Percentiles rank a stretch among this genome's conserved stretches.
These are phyloP conservation scores for Phytophthora ohioensis DNA, from an alignment of 352 stramenopile genomes.

Conservation along the genomic window DNA sequence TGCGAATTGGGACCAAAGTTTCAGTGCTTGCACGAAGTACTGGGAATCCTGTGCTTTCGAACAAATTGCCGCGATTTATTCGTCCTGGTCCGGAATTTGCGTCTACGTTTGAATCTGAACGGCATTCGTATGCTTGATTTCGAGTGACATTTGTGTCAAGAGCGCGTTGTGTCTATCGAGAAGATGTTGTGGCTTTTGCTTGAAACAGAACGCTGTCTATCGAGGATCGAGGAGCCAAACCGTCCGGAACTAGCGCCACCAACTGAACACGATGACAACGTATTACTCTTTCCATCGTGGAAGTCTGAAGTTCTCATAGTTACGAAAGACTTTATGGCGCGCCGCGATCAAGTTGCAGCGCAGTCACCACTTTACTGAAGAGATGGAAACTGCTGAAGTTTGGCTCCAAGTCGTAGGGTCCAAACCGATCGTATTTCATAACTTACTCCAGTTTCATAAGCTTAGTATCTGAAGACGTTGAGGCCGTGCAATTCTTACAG, in stretches of 20 bases:
- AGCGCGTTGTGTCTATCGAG: conserved; percentile 23
- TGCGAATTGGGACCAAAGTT: conserved; percentile 50
- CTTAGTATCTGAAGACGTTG: conserved; percentile 61
- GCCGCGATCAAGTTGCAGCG: conserved; percentile 61
- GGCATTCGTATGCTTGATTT: conserved; percentile 23
- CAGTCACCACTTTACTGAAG: conserved; percentile 44
- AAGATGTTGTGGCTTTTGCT: conserved; percentile 31
- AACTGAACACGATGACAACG: conserved; percentile 54
- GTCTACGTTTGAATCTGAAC: conserved; percentile 48
- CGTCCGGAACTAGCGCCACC: neutral
- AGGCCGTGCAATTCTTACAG: conserved; percentile 70
- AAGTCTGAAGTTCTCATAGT: conserved; percentile 20
- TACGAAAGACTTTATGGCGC: conserved; percentile 41
- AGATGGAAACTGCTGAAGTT: conserved; percentile 39
- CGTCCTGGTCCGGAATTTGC: conserved; percentile 44
- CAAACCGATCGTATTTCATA: conserved; percentile 40
- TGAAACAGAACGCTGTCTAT: neutral
- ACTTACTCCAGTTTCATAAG: conserved; percentile 70
- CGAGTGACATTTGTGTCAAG: conserved; percentile 25
- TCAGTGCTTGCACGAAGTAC: conserved; percentile 60
- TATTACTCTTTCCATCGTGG: conserved; percentile 49
- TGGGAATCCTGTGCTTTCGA: conserved; percentile 50
- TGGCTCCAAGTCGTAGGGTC: conserved; percentile 40
- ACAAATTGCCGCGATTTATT: conserved; percentile 58
- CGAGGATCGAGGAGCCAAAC: too few relatives aligned